A percentile compares a stretch with the other conserved stretches of the same genome.
Evolutionary conservation across 2,329 filamentous ascomycete genomes (phyloP).

Genomic region (Talaromyces albobiverticillius): DNA sequence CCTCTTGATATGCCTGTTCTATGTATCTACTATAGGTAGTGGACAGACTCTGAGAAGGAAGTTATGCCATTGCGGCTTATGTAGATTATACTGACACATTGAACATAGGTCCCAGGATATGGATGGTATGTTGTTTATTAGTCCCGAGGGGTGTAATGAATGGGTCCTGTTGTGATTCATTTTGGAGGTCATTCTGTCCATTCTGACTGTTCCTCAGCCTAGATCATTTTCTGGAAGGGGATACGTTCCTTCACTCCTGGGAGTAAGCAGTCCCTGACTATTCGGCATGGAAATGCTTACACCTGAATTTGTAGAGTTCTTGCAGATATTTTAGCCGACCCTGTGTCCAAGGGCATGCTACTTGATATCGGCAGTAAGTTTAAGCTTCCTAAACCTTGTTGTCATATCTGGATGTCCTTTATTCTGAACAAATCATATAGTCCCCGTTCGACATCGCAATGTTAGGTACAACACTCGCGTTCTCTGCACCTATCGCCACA

Average conservation of each 20-base stretch:
- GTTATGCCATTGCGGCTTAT: constrained; percentile 20
- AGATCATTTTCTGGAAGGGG: not conserved
- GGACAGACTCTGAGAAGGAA: no score
- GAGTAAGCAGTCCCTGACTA: not conserved
- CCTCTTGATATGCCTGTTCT: constrained; percentile 59
- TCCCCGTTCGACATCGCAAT: constrained; percentile 49
- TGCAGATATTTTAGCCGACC: not conserved
- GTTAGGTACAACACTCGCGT: constrained; percentile 50
- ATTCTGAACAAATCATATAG: not conserved
- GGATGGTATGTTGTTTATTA: not conserved
- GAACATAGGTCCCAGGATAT: not conserved
- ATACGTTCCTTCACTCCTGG: not conserved
- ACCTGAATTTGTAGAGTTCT: not conserved
- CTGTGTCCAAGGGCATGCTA: not conserved
- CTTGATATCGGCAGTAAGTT: constrained; percentile 13
- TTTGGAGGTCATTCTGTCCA: not conserved
- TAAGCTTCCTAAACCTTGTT: not conserved
- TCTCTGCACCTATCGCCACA: constrained; percentile 62
- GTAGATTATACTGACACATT: constrained; percentile 14
- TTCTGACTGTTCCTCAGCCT: not conserved
- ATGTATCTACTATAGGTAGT: constrained; percentile 8
- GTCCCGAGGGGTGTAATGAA: not conserved
- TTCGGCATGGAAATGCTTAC: not conserved
- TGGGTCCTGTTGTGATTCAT: not conserved
- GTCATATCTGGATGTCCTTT: not conserved